These are phyloP conservation scores for Sabuloglossum arenarium DNA, from an alignment of 495 filamentous ascomycete species.

Conservation along the genomic window DNA sequence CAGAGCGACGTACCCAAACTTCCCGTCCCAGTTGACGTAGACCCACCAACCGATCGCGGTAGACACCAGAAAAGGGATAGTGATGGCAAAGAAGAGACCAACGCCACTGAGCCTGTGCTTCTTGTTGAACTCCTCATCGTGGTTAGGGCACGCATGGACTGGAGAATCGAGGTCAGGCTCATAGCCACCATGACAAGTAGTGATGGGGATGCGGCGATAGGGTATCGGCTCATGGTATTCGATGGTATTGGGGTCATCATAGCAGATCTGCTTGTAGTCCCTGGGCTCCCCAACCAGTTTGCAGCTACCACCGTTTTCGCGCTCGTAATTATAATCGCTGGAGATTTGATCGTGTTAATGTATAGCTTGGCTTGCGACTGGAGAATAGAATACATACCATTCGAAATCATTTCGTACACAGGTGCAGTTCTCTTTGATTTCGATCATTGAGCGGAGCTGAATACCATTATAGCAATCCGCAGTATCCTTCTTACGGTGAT, in stretches of 20 bases:
- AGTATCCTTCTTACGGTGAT: constrained; percentile 64
- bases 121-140: constrained; percentile 55
- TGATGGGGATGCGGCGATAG: constrained; percentile 76
- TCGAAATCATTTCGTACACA: constrained; percentile 79
- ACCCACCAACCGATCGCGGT: constrained; percentile 61
- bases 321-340: constrained; percentile 89
- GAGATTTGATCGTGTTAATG: not conserved
- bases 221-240: constrained; percentile 72
- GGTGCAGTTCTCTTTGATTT: constrained; percentile 48
- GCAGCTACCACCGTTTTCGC: constrained; percentile 54
- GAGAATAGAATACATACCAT: constrained; percentile 39
- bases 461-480: constrained; percentile 60
- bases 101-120: constrained; percentile 45
- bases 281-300: constrained; percentile 43
- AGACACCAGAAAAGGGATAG: constrained; percentile 49
- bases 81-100: constrained; percentile 72
- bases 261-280: constrained; percentile 45
- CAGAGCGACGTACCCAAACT: constrained; percentile 37
- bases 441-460: constrained; percentile 43
- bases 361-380: not conserved
- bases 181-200: constrained; percentile 58
- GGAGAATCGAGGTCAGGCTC: constrained; percentile 37
- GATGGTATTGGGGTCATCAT: constrained; percentile 35
- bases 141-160: constrained; percentile 43
- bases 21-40: constrained; percentile 66